phyloP scores from a whole-genome alignment of 352 stramenopile genomes.

The Phytopythium aichiense region DNA sequence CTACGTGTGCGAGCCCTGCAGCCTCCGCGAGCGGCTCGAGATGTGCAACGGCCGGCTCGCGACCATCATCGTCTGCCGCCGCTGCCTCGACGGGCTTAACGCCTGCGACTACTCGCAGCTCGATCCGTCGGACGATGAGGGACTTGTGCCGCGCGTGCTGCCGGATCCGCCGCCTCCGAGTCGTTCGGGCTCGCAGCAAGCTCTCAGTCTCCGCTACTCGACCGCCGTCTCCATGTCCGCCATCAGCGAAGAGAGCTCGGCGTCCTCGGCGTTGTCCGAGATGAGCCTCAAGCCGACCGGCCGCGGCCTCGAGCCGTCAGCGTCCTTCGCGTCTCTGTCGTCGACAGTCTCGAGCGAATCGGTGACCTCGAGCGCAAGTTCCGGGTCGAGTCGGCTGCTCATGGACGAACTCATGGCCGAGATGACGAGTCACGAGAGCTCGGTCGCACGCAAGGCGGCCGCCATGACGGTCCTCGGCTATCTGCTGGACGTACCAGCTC shows the following conservation, averaged over 20 bases:
- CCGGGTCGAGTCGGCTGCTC: not conserved
- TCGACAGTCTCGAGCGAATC: not conserved
- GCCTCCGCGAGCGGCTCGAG: conserved; percentile 22
- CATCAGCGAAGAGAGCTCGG: no score
- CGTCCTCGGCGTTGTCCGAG: no score
- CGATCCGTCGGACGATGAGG: not conserved
- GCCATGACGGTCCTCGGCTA: not conserved
- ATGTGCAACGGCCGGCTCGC: conserved; percentile 22
- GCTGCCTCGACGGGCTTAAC: conserved; percentile 17
- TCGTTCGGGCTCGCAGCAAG: not conserved
- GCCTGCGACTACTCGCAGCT: conserved; percentile 17
- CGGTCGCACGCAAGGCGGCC: not conserved
- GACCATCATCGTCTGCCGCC: conserved; percentile 19
- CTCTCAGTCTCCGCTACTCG: not conserved
- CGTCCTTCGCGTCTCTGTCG: not conserved
- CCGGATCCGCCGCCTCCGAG: not conserved
- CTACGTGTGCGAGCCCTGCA: conserved; percentile 21
- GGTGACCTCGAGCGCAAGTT: not conserved
- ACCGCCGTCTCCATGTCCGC: not conserved
- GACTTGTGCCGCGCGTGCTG: not conserved
- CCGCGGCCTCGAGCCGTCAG: not conserved
- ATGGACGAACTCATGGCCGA: not conserved
- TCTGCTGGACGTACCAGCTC: not conserved
- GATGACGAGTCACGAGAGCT: not conserved
- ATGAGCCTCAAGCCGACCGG: no score